Percentiles rank a stretch among this genome's conserved stretches.
Evolutionary conservation across 805 yeast species (phyloP).

Genomic region (Hanseniaspora lachancei): DNA sequence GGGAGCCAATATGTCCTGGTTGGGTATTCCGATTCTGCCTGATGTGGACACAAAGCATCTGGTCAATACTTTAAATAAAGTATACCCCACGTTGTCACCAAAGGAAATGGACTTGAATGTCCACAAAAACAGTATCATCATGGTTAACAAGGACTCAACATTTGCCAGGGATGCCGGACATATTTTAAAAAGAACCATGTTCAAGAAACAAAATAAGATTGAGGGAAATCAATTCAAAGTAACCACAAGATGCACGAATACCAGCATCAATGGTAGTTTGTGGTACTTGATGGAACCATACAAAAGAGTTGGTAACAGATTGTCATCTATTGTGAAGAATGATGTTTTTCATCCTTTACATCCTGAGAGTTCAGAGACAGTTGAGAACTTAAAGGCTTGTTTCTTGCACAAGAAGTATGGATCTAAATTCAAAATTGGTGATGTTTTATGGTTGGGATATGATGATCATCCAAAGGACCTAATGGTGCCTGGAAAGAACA

Average conservation of each 20-base stretch:
- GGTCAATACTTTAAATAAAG: constrained; percentile 48
- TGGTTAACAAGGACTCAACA: constrained; percentile 40
- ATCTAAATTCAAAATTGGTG: neutral
- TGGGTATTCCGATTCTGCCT: constrained; percentile 80
- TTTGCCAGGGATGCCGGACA: neutral
- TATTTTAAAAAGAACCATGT: neutral
- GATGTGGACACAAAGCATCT: constrained; percentile 77
- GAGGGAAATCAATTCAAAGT: neutral
- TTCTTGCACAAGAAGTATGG: neutral
- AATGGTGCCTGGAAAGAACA: neutral
- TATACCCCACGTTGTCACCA: constrained; percentile 50
- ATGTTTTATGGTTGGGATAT: constrained; percentile 9
- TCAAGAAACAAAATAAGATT: neutral
- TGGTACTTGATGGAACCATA: neutral
- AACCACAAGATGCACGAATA: neutral
- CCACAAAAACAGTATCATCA: constrained; percentile 53
- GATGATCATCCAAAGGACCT: constrained; percentile 5
- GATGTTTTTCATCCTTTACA: constrained; percentile 3
- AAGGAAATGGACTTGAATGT: constrained; percentile 61
- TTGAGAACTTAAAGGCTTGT: neutral
- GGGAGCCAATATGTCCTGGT: constrained; percentile 91
- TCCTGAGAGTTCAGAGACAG: neutral
- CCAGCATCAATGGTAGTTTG: neutral
- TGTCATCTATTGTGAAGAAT: neutral
- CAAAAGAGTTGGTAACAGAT: neutral